Conservation (phyloP, 2,329 filamentous ascomycete species). For the Diaporthe australafricana region DNA sequence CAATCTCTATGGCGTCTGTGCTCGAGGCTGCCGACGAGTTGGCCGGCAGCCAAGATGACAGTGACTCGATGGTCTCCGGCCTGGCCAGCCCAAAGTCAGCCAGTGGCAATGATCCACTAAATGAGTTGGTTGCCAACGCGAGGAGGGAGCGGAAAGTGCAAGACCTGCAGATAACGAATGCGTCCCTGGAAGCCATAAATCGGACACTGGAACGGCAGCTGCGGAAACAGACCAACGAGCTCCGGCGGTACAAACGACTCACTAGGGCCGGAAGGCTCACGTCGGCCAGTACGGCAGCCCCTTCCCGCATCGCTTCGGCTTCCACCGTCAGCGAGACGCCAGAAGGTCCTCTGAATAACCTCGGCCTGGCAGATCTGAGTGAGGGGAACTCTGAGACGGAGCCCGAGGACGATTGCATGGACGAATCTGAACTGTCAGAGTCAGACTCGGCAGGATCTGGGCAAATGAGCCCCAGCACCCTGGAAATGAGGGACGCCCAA, state of each 20-base stretch:
- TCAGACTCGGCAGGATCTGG: constrained; percentile 51
- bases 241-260: constrained; percentile 87
- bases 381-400: constrained; percentile 54
- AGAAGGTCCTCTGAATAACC: constrained; percentile 54
- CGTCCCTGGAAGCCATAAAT: constrained; percentile 94
- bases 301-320: constrained; percentile 55
- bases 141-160: constrained; percentile 93
- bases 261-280: constrained; percentile 84
- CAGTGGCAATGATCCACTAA: constrained; percentile 69
- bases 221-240: constrained; percentile 88
- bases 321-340: constrained; percentile 53
- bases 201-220: constrained; percentile 91
- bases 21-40: constrained; percentile 67
- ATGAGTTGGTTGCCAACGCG: constrained; percentile 87
- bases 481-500: constrained; percentile 57
- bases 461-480: constrained; percentile 53
- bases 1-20: constrained; percentile 66
- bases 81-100: constrained; percentile 69
- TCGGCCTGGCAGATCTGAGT: constrained; percentile 63
- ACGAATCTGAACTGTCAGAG: constrained; percentile 63
- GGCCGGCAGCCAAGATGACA: constrained; percentile 45
- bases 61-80: constrained; percentile 41
- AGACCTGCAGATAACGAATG: constrained; percentile 96
- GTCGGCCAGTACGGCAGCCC: constrained; percentile 58
- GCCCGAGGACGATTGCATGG: constrained; percentile 51